These are phyloP conservation scores for Quercus aquifolioides DNA, from an alignment of 306 rosid species.

Conservation along the genomic window DNA sequence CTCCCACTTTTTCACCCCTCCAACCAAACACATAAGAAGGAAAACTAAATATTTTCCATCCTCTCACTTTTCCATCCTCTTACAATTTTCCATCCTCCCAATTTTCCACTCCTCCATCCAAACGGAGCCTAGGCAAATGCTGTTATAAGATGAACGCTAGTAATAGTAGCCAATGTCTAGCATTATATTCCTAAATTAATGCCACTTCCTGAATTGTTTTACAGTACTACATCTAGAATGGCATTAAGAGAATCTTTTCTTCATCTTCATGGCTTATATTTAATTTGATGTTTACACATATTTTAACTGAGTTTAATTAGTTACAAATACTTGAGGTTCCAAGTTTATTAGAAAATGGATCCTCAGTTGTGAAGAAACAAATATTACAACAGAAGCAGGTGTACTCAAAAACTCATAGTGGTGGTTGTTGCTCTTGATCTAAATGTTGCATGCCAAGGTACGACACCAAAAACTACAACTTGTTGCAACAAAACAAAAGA, in stretches of 20 bases:
- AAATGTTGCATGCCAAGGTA: constrained; percentile 1
- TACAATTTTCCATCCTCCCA: too few species aligned
- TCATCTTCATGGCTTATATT: constrained; percentile 5
- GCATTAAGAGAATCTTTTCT: background rate
- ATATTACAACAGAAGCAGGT: constrained; percentile 40
- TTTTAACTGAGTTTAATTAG: constrained; percentile 1
- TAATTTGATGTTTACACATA: background rate
- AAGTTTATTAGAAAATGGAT: constrained; percentile 66
- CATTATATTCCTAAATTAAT: background rate
- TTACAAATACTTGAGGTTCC: constrained; percentile 72
- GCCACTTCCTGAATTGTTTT: background rate
- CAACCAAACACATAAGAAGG: too few species aligned
- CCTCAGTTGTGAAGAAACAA: constrained; percentile 55
- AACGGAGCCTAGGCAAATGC: background rate
- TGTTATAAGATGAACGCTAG: background rate
- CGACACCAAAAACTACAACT: background rate
- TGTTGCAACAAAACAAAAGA: background rate
- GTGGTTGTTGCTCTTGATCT: constrained; percentile 52
- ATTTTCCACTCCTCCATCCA: too few species aligned
- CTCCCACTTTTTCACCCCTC: too few species aligned
- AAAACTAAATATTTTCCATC: too few species aligned
- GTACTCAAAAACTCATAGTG: constrained; percentile 25
- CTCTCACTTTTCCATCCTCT: too few species aligned
- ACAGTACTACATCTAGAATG: background rate
- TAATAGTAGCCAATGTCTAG: background rate